phyloP scores from a whole-genome alignment of 2,329 filamentous ascomycete genomes.

The Ophiostoma australiae region DNA sequence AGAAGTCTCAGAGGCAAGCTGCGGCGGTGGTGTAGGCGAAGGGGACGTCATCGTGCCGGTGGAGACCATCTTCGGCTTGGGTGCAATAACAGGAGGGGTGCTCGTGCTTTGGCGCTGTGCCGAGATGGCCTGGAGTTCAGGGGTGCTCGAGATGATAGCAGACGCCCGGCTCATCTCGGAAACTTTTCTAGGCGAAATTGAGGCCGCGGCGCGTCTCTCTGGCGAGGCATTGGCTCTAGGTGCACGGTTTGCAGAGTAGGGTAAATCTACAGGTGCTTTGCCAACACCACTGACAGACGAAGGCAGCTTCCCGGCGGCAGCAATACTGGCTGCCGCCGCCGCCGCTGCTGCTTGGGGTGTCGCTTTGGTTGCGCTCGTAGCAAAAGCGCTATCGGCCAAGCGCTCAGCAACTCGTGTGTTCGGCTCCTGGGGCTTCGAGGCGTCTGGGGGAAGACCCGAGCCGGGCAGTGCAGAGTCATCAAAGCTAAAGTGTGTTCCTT shows the following conservation, averaged over 20 bases:
- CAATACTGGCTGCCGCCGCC: constrained; percentile 17
- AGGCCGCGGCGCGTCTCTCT: constrained; percentile 32
- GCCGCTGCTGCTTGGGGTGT: constrained; percentile 24
- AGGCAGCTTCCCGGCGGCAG: constrained; percentile 14
- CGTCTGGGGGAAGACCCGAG: not conserved
- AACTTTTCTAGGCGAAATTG: constrained; percentile 40
- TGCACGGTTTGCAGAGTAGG: not conserved
- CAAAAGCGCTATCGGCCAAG: constrained; percentile 81
- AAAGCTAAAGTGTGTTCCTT: constrained; percentile 80
- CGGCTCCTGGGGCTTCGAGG: constrained; percentile 42
- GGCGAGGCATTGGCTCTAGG: constrained; percentile 18
- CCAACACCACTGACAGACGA: not conserved
- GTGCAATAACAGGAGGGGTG: constrained; percentile 23
- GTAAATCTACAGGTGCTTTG: not conserved
- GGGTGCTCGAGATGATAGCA: constrained; percentile 58
- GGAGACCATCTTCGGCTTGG: constrained; percentile 45
- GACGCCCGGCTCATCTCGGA: constrained; percentile 56
- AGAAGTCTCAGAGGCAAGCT: constrained; percentile 29
- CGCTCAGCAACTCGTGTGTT: constrained; percentile 66
- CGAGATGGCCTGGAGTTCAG: constrained; percentile 56
- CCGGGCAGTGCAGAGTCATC: constrained; percentile 47
- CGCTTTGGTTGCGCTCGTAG: constrained; percentile 38
- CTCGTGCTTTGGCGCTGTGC: constrained; percentile 35
- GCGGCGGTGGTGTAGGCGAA: constrained; percentile 43
- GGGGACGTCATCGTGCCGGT: constrained; percentile 76